Conservation (phyloP, 768 basidiomycete species). For the Aureoboletus auriporus region DNA sequence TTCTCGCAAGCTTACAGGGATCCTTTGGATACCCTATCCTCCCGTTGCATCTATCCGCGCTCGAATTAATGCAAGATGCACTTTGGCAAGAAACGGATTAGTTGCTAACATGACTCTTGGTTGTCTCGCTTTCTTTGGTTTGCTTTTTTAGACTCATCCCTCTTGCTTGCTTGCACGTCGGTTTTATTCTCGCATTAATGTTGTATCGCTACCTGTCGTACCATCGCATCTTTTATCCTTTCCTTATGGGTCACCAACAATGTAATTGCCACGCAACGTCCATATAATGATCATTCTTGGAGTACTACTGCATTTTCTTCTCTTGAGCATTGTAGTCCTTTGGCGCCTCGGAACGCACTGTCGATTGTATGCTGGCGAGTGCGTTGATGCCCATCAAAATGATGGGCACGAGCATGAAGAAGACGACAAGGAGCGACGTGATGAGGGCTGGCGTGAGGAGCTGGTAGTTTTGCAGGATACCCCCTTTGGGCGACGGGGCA, state of each 20-base stretch:
- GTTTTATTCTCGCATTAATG: slow-evolving; percentile 16
- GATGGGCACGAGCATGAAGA: slow-evolving; percentile 68
- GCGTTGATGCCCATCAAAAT: slow-evolving; percentile 61
- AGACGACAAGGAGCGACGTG: slow-evolving; percentile 53
- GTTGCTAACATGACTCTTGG: not conserved
- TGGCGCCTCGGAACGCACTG: slow-evolving; percentile 56
- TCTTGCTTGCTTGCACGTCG: slow-evolving; percentile 9
- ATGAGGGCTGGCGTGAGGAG: slow-evolving; percentile 76
- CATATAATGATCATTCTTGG: slow-evolving; percentile 17
- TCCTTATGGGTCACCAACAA: slow-evolving; percentile 13
- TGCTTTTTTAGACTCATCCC: slow-evolving; percentile 12
- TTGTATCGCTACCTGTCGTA: slow-evolving; percentile 28
- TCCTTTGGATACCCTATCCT: slow-evolving; percentile 49
- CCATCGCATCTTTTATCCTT: slow-evolving; percentile 22
- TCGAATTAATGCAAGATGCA: slow-evolving; percentile 54
- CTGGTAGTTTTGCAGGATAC: slow-evolving; percentile 71
- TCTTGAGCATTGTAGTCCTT: slow-evolving; percentile 66
- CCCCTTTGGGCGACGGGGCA: slow-evolving; percentile 37
- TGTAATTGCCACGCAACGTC: slow-evolving; percentile 16
- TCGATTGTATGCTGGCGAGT: slow-evolving; percentile 71
- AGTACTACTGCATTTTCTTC: slow-evolving; percentile 67
- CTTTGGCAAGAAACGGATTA: slow-evolving; percentile 30
- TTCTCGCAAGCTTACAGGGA: slow-evolving; percentile 47
- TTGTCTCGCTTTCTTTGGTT: not conserved
- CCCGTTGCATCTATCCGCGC: slow-evolving; percentile 72